Base-by-base conservation (phyloP, 2,329 filamentous ascomycete species). In the Ambrosiella cleistominuta region DNA sequence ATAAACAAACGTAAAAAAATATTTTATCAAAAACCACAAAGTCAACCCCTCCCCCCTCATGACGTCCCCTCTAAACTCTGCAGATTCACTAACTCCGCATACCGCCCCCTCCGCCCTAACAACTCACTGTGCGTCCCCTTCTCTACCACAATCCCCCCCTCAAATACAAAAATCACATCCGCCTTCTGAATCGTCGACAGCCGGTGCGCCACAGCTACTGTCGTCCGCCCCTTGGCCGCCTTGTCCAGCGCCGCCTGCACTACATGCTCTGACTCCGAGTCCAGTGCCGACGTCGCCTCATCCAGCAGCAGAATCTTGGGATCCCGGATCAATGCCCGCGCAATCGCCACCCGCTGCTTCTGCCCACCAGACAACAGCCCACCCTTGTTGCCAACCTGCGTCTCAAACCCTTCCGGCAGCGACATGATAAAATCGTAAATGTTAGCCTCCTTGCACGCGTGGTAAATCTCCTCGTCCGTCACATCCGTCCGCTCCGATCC, bases 141-240 rank as follows among this genome's bases (percentile, higher is more conserved):
- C 73, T 97, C 91, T 1, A 94, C 86, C 49, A 97, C 80, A 61
- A 81, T 78, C 7, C 91, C 93, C 65, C 87, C 83, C 68, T 96
- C 90, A 67, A 97, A 93, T n/a, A 97, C 91, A 63, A 94, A 96
- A 64, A 97, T 97, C 54, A 91, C 73, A 67, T 97, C 91, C 0
- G 91, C 91, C 68, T 93, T 90, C 68, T 95, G 89, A 61, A 97
- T 96, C 0, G 93, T 96, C 66, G 83, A 88, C 5, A 98, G 73
- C 27, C 93, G 78, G 70, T 98, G 91, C 2, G 93, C 93, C 1
- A 98, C 91, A 0, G 91, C 90, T 62, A 98, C 93, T 0, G 91
- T 97, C 6, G 89, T 95, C 56, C 89, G 79, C 50, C 83, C 88
- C 73, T 86, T 85, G 17, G 88, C 84, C 1, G 89, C 89, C 62